Base-by-base conservation (phyloP, 441 rosid species). In the Pelargonium cotyledonis region DNA sequence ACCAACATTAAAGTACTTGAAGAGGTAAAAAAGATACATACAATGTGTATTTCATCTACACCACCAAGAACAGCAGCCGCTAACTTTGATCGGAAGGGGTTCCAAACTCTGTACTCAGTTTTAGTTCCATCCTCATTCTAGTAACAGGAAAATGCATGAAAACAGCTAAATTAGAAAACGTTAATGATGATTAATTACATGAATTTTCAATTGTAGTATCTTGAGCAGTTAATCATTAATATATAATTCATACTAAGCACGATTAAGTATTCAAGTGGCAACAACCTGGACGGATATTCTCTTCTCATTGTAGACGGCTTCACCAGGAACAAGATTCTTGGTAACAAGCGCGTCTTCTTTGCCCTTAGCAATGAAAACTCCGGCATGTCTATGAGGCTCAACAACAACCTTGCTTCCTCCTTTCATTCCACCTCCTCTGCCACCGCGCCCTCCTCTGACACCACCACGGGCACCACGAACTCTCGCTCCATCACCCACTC, bases 321-420 rank as follows among this genome's bases (percentile, higher is more conserved):
- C 99, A 8, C 98, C 98, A 55, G 98, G 93, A 9, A 90, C 99
- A 72, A 95, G 73, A 74, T 95, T 95, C 82, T 85, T 92, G 11
- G 99, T 95, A 29, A 89, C 97, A 74, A 92, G 91, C 14, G 96
- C 99, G 72, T 95, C 99, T 73, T 95, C 99, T 78, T 89, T 92
- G 58, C 99, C 98, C 84, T 89, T 95, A 5, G 92, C 97, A 77
- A 95, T 80, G 51, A 95, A 92, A 1, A 95, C 89, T 0, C 97
- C 99, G 5, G 77, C 95, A 61, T 95, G 99, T 77, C 97, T 85
- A 79, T 92, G 98, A 16, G 98, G 96, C 79, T 91, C 96, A 8
- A 95, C 88, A 5, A 95, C 70, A 64, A 95, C 99, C 79, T 63
- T 92, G 80, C 85, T 95, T 62, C 98, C 98, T 65, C 97, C 99